Percentiles rank a stretch among this genome's conserved stretches.
phyloP scores from a whole-genome alignment of 2,329 filamentous ascomycete species.

The Aaosphaeria arxii region DNA sequence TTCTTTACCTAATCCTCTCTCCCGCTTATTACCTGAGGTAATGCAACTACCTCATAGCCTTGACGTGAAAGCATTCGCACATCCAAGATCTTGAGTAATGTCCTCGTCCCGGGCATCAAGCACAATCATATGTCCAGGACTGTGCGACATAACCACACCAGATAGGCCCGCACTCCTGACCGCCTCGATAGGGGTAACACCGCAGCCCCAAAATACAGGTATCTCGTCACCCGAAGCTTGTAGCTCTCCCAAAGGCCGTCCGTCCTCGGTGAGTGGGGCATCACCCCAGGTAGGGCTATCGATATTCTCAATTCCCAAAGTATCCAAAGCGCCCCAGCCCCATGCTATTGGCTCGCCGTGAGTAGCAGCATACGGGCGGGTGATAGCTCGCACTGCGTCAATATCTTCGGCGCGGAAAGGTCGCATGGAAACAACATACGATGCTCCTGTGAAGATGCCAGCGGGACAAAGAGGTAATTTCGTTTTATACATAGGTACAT shows the following conservation, averaged over 20 bases:
- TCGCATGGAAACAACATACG: constrained; percentile 63
- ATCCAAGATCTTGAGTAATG: constrained; percentile 2
- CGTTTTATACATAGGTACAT: constrained; percentile 63
- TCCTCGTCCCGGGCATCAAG: constrained; percentile 52
- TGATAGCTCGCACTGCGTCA: constrained; percentile 53
- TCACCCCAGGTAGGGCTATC: constrained; percentile 58
- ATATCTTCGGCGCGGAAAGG: constrained; percentile 53
- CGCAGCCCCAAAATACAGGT: constrained; percentile 63
- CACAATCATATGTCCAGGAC: constrained; percentile 61
- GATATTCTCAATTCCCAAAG: constrained; percentile 56
- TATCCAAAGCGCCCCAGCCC: constrained; percentile 57
- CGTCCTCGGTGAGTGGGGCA: constrained; percentile 37
- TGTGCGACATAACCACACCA: constrained; percentile 60
- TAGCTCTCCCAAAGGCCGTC: constrained; percentile 33
- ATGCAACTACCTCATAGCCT: too few relatives aligned
- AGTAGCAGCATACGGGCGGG: constrained; percentile 53
- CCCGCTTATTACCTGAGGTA: too few relatives aligned
- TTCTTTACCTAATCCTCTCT: too few relatives aligned
- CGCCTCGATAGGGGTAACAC: constrained; percentile 64
- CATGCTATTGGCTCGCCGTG: constrained; percentile 65
- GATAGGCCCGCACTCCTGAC: constrained; percentile 55
- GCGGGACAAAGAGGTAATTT: constrained; percentile 55
- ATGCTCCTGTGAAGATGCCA: constrained; percentile 55
- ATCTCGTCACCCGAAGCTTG: constrained; percentile 41
- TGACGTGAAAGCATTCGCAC: too few relatives aligned